Base-by-base conservation (phyloP, 805 yeast species). In the Diddensiella caesifluorescens region DNA sequence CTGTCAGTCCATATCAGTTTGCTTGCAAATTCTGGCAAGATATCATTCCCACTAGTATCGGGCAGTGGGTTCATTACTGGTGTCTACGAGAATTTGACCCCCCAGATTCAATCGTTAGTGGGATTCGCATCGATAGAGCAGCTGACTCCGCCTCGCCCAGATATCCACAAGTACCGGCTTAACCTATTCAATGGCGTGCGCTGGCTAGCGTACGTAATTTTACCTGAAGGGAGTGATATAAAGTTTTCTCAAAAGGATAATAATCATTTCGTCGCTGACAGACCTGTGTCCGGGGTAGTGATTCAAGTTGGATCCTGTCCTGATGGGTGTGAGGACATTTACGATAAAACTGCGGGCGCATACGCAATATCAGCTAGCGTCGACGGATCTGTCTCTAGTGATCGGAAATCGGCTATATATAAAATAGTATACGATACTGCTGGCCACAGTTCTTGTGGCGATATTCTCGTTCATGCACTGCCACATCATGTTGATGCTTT, bases 11-110 rank as follows among this genome's bases (percentile, higher is more conserved):
- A 65, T 28, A 75, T 69, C 10, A 66, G 45, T 39, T 64, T 42
- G 22, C 49, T 34, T 41, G 73, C 69, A 9, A 45, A 61, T 12
- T 42, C 52, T 3, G 70, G 73, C 35, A 60, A 55, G 33, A 60
- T 80, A n/a, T 65, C 67, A 20, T 47, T 72, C 29, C 89, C 90
- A 2, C 55, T 84, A 42, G 83, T 80, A 3, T 89, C 83, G 59
- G 97, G 97, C 42, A 71, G 70, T 70, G 95, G 95, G 4, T 78
- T 84, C 49, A 74, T 84, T 7, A 80, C 95, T 18, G 85, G 79
- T 20, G 61, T 74, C 13, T 73, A 72, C 51, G 59, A 71, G 47
- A 77, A 77, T 7, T 60, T 75, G 51, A 64, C 70, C 16, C 73
- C 79, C 5, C 53, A 60, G 21, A 53, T 78, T 22, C 66, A 65